Evolutionary conservation across 2,329 filamentous ascomycete genomes (phyloP).

Genomic region (Fusarium proliferatum): DNA sequence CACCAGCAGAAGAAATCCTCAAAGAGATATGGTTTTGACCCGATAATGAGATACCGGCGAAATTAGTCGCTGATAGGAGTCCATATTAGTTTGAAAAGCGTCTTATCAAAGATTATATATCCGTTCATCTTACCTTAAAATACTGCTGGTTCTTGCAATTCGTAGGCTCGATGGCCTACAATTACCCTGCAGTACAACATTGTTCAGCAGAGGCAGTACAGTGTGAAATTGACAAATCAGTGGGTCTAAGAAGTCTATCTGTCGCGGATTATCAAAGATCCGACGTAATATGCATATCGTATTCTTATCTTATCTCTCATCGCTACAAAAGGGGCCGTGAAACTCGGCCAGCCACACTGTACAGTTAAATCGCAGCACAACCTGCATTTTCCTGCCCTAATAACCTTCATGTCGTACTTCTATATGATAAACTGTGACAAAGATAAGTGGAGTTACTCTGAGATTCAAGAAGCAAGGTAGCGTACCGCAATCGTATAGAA

Average conservation of each 20-base stretch:
- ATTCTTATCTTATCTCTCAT: background rate
- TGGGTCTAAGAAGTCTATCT: background rate
- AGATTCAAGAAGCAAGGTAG: background rate
- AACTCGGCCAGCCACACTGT: background rate
- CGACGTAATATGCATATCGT: accelerated
- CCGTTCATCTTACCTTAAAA: background rate
- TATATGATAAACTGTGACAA: too few species aligned
- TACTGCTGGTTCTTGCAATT: background rate
- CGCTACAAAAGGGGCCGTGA: too few species aligned
- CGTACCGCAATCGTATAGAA: accelerated
- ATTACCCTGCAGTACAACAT: background rate
- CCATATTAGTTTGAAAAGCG: too few species aligned
- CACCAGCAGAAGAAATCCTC: too few species aligned
- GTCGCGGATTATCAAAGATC: background rate
- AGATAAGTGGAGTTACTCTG: accelerated
- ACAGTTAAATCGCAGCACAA: accelerated
- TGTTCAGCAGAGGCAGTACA: background rate
- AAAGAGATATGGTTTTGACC: too few species aligned
- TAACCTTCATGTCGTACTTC: background rate
- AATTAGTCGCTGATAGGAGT: too few species aligned
- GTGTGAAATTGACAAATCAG: background rate
- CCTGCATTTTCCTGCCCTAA: background rate
- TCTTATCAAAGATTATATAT: background rate
- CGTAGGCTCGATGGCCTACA: background rate
- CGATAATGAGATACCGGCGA: too few species aligned